Percentiles rank a stretch among this genome's conserved stretches.
Evolutionary conservation across 2,329 filamentous ascomycete species (phyloP).

Genomic region (Cytospora leucostoma): DNA sequence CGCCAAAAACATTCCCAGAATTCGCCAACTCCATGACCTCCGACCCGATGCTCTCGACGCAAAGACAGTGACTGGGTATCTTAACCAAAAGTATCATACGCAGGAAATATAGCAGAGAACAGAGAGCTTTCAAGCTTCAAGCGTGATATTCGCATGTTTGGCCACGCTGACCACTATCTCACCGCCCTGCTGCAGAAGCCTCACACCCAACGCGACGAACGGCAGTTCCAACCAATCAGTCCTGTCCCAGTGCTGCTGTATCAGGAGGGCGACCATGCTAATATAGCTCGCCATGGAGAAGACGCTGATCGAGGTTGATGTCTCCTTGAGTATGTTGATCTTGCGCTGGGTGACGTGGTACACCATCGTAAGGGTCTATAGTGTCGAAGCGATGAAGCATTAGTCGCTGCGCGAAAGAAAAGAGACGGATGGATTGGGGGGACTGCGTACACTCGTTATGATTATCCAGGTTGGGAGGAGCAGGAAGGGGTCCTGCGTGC

Average conservation of each 20-base stretch:
- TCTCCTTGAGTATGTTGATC: conserved; percentile 78
- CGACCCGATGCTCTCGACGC: conserved; percentile 11
- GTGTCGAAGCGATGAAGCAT: not conserved
- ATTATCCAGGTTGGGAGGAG: conserved; percentile 77
- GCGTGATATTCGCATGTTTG: conserved; percentile 36
- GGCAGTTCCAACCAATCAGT: conserved; percentile 63
- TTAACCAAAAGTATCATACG: conserved; percentile 9
- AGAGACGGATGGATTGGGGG: conserved; percentile 1
- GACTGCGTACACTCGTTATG: conserved; percentile 65
- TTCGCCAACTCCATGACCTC: conserved; percentile 4
- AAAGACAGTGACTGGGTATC: conserved; percentile 14
- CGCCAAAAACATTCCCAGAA: not conserved
- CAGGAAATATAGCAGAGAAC: conserved; percentile 8
- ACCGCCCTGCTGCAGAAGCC: conserved; percentile 38
- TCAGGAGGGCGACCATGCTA: conserved; percentile 69
- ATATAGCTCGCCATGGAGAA: conserved; percentile 77
- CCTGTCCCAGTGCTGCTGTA: conserved; percentile 65
- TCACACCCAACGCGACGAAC: conserved; percentile 51
- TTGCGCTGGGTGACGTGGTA: conserved; percentile 79
- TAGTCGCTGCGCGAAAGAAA: not conserved
- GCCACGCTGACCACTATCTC: conserved; percentile 34
- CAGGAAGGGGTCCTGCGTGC: conserved; percentile 68
- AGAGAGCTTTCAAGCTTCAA: conserved; percentile 28
- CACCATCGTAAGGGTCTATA: conserved; percentile 68
- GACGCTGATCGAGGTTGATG: conserved; percentile 73